Percentiles rank a stretch among this genome's conserved stretches.
phyloP scores from a whole-genome alignment of 371 early-diverging fungal species.

The Haplosporangium sp. region DNA sequence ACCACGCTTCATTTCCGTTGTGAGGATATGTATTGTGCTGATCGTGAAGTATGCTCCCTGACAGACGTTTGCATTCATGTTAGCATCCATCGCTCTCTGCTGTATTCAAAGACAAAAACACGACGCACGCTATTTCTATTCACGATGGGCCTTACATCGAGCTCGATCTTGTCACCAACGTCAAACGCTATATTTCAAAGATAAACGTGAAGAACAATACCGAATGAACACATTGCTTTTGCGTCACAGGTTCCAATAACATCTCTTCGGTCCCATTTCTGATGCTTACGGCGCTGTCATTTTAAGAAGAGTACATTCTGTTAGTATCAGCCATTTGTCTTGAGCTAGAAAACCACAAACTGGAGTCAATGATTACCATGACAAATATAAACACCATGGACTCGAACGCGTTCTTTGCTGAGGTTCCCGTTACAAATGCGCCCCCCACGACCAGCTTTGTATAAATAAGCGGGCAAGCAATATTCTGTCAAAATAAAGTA shows the following conservation, averaged over 20 bases:
- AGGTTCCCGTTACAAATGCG: slow-evolving; percentile 49
- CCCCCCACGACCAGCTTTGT: slow-evolving; percentile 37
- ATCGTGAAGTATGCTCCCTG: slow-evolving; percentile 34
- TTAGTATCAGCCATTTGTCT: no score
- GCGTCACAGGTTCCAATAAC: not conserved
- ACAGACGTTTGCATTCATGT: not conserved
- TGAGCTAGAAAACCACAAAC: no score
- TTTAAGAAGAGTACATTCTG: no score
- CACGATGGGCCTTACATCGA: slow-evolving; percentile 23
- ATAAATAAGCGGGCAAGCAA: no score
- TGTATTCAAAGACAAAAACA: no score
- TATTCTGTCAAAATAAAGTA: not conserved
- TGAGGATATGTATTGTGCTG: slow-evolving; percentile 39
- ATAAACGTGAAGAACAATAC: not conserved
- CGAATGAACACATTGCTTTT: not conserved
- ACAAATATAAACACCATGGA: slow-evolving; percentile 53
- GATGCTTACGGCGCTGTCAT: no score
- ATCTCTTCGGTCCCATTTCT: no score
- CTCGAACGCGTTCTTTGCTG: slow-evolving; percentile 52
- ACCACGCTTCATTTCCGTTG: slow-evolving; percentile 35
- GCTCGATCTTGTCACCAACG: slow-evolving; percentile 38
- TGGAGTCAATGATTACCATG: slow-evolving; percentile 14
- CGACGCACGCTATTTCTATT: not conserved
- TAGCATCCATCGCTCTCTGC: not conserved
- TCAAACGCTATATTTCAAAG: slow-evolving; percentile 27